Base-by-base conservation (phyloP, 129 eudicot genomes). In the Centaurea solstitialis region DNA sequence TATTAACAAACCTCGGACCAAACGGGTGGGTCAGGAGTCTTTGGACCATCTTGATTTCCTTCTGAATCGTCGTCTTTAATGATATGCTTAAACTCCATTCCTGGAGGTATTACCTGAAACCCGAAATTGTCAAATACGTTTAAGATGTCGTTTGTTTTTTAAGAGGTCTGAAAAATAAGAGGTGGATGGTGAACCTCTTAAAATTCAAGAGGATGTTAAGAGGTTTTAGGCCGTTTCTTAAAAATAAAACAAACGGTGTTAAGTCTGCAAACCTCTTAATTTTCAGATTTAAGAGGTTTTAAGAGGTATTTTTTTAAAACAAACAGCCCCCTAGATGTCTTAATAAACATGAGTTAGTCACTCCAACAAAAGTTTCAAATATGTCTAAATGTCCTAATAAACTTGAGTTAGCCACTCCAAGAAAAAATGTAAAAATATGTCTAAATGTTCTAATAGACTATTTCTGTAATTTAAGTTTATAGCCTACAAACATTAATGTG, bases 81-180 rank as follows among this genome's bases (percentile, higher is more conserved):
- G 59, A 89, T 88, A 79, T 93, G 90, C 85, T 90, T 89, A 77
- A 93, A 93, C 70, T 93, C 98, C 98, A 93, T 93, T 43, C 98
- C 98, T 4, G 98, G 97, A 40, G 97, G 94, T 72, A 92, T 90
- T n/a, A 90, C 97, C 97, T 92, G 79, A 45, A 35, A 74, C 35
- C 35, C 30, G 18, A 17, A 53, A 4, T 53, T 33, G 37, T 33
- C 37, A 33, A 33, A 33, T 33, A 33, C 4, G 37, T 33, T 5
- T 33, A 33, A 33, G 30, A 2, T 26, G 30, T 26, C 30, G 30
- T 26, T 26, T 26, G 30, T 26, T 26, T 26, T 26, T 26, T 26
- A 26, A 26, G 30, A 26, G 30, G 30, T 26, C 30, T 26, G 30
- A 26, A 26, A 26, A 26, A 26, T 26, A 26, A 26, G 30, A 26